phyloP scores from a whole-genome alignment of 345 rosid species.

The Dimocarpus longan region DNA sequence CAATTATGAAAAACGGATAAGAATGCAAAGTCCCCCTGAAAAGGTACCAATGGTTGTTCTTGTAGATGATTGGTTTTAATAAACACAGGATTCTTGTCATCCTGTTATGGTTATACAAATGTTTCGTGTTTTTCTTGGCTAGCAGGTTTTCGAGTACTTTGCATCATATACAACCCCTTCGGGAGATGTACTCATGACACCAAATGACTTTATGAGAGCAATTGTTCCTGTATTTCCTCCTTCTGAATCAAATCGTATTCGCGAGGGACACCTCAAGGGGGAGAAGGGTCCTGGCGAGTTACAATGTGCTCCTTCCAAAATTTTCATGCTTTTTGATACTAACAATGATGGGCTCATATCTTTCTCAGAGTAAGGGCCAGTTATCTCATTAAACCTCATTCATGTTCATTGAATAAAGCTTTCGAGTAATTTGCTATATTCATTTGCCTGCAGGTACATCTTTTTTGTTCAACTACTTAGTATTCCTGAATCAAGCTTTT shows the following conservation, averaged over 20 bases:
- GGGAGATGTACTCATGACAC: slow-evolving; percentile 64
- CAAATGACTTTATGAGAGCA: slow-evolving; percentile 73
- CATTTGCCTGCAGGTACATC: slow-evolving; percentile 48
- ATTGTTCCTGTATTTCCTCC: slow-evolving; percentile 82
- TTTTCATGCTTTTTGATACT: slow-evolving; percentile 73
- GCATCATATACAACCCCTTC: slow-evolving; percentile 43
- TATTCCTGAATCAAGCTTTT: slow-evolving; percentile 70
- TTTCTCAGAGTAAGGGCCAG: slow-evolving; percentile 54
- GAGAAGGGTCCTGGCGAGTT: slow-evolving; percentile 52
- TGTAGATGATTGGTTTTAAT: no score
- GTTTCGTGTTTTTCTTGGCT: not conserved
- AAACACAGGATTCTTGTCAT: no score
- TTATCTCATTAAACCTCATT: not conserved
- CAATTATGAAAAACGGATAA: slow-evolving; percentile 68
- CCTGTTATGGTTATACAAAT: no score
- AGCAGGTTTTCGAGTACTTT: slow-evolving; percentile 65
- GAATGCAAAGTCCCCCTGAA: slow-evolving; percentile 66
- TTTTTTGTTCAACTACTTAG: slow-evolving; percentile 68
- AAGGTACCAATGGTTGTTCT: slow-evolving; percentile 40
- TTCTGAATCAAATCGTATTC: slow-evolving; percentile 50
- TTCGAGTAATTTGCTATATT: not conserved
- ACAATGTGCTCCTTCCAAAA: slow-evolving; percentile 55
- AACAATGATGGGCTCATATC: slow-evolving; percentile 66
- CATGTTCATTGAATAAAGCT: not conserved
- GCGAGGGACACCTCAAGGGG: slow-evolving; percentile 59